phyloP scores from a whole-genome alignment of 805 yeast species.

The Saturnispora zaruensis region DNA sequence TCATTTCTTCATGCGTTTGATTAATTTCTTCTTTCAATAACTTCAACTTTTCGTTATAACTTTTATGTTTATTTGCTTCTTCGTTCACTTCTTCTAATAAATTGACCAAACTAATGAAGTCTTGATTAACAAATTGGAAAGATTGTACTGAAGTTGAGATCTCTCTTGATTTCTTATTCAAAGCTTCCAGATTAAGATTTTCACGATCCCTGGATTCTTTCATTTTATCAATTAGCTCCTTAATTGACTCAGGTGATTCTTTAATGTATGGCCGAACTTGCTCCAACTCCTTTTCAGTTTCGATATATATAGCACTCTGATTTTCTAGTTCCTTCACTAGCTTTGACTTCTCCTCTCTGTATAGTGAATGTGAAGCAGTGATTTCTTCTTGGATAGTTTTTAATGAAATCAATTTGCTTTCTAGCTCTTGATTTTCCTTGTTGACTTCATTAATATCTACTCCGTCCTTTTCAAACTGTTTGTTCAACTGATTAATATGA shows the following conservation, averaged over 20 bases:
- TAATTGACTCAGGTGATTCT: constrained; percentile 50
- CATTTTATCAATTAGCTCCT: constrained; percentile 45
- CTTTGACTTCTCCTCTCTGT: constrained; percentile 53
- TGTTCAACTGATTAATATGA: constrained; percentile 16
- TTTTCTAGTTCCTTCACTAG: constrained; percentile 54
- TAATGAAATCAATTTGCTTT: constrained; percentile 50
- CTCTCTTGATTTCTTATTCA: constrained; percentile 43
- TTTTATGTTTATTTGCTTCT: constrained; percentile 37
- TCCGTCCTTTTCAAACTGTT: constrained; percentile 19
- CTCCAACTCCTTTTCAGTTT: constrained; percentile 49
- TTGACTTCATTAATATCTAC: constrained; percentile 35
- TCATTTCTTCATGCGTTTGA: constrained; percentile 33
- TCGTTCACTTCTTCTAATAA: constrained; percentile 42
- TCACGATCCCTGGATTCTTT: constrained; percentile 36
- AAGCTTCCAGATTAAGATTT: constrained; percentile 29
- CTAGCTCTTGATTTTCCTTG: constrained; percentile 47
- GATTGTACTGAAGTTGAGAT: constrained; percentile 49
- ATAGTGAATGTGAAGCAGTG: constrained; percentile 51
- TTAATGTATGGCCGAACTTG: constrained; percentile 51
- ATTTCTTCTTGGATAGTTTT: constrained; percentile 56
- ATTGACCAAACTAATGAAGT: constrained; percentile 33
- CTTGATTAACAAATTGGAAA: constrained; percentile 43
- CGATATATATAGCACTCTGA: constrained; percentile 46
- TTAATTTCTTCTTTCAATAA: constrained; percentile 29
- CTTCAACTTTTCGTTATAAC: constrained; percentile 19